Evolutionary conservation across 2,329 filamentous ascomycete species (phyloP).

Genomic region (Neonectria ditissima): DNA sequence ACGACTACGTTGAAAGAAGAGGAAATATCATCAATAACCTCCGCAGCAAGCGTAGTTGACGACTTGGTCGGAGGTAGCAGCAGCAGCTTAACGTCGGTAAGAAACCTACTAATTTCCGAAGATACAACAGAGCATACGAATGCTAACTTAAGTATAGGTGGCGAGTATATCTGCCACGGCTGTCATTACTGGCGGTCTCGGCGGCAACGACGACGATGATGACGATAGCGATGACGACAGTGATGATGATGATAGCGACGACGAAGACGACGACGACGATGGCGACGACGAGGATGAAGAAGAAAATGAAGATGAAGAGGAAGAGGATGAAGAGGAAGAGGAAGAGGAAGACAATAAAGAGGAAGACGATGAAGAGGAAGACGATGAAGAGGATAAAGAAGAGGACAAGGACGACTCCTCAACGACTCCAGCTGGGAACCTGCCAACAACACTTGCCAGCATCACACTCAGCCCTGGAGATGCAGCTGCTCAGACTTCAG

Average conservation of each 20-base stretch:
- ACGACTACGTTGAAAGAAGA: neutral
- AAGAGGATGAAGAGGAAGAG: neutral
- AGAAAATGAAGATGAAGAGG: neutral
- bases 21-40: neutral
- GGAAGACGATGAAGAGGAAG: neutral
- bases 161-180: neutral
- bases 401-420: neutral
- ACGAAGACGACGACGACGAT: neutral
- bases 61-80: neutral
- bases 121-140: neutral
- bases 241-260: neutral
- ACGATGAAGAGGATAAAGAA: neutral
- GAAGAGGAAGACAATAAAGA: neutral
- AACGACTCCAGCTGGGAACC: neutral
- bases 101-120: neutral
- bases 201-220: no score
- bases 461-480: neutral
- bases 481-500: neutral
- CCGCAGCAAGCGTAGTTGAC: neutral
- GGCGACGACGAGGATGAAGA: neutral
- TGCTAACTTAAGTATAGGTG: neutral
- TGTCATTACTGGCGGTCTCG: neutral
- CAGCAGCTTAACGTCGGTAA: neutral
- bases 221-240: neutral
- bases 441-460: slow-evolving; percentile 3